phyloP scores from a whole-genome alignment of 257 asterid species.

The Ballota nigra region DNA sequence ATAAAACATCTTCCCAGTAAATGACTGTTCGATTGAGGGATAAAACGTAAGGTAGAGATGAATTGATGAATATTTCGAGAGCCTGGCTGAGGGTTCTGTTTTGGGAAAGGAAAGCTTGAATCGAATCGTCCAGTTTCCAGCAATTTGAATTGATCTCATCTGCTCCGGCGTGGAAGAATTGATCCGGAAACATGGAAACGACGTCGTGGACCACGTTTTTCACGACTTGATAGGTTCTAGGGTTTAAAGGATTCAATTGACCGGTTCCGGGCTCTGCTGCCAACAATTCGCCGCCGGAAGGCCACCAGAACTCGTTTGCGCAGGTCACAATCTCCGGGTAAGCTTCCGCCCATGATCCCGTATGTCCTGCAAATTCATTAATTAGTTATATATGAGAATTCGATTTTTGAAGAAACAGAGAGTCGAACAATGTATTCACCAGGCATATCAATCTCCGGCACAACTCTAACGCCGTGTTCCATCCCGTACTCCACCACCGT shows the following conservation, averaged over 20 bases:
- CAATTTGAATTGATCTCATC: slow-evolving; percentile 75
- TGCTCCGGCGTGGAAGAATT: slow-evolving; percentile 75
- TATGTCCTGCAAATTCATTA: slow-evolving; percentile 57
- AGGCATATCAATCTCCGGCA: slow-evolving; percentile 90
- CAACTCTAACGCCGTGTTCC: slow-evolving; percentile 64
- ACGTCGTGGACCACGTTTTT: slow-evolving; percentile 59
- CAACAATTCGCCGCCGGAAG: slow-evolving; percentile 56
- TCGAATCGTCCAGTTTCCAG: slow-evolving; percentile 63
- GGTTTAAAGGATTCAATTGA: slow-evolving; percentile 71
- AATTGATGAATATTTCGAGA: slow-evolving; percentile 56
- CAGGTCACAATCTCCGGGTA: slow-evolving; percentile 80
- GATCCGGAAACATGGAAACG: slow-evolving; percentile 70
- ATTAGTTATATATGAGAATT: too few species aligned
- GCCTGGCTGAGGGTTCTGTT: slow-evolving; percentile 67
- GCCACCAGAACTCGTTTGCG: slow-evolving; percentile 81
- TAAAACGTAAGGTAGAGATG: slow-evolving; percentile 66
- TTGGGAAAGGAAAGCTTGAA: slow-evolving; percentile 47
- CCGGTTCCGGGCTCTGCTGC: slow-evolving; percentile 94
- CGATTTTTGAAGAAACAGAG: too few species aligned
- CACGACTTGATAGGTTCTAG: slow-evolving; percentile 64
- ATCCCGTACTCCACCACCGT: slow-evolving; percentile 62
- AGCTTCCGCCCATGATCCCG: slow-evolving; percentile 89
- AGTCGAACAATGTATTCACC: slow-evolving; percentile 32
- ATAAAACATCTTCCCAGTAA: slow-evolving; percentile 86
- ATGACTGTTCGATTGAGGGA: slow-evolving; percentile 70